Evolutionary conservation across 495 filamentous ascomycete genomes (phyloP).

Genomic region (Penicillium lagena): DNA sequence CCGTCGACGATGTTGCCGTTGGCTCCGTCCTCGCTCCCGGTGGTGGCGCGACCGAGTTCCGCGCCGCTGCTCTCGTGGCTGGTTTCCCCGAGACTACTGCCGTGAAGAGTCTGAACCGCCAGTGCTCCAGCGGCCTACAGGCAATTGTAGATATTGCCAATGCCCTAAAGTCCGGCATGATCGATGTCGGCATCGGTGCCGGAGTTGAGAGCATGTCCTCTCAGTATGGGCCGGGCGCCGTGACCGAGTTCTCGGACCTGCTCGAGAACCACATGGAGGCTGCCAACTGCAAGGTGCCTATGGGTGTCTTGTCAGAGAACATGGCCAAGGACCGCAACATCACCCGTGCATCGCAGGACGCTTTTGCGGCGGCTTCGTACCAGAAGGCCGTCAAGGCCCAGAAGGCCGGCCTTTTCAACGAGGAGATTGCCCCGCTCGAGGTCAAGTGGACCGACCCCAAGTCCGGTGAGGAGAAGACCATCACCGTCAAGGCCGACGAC

Average conservation of each 20-base stretch:
- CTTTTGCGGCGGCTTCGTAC: conserved; percentile 84
- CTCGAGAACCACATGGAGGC: conserved; percentile 78
- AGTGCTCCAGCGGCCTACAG: conserved; percentile 85
- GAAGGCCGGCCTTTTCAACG: conserved; percentile 81
- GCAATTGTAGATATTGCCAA: conserved; percentile 91
- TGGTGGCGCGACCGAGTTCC: conserved; percentile 93
- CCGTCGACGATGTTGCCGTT: conserved; percentile 89
- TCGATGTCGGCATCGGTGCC: conserved; percentile 89
- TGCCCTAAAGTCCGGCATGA: conserved; percentile 81
- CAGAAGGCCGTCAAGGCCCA: conserved; percentile 85
- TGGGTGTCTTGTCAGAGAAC: conserved; percentile 89
- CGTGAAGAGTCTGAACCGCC: conserved; percentile 81
- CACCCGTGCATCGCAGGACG: conserved; percentile 68
- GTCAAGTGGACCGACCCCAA: conserved; percentile 87
- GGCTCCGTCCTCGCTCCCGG: conserved; percentile 88
- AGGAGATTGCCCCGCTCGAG: conserved; percentile 82
- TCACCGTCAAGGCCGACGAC: conserved; percentile 82
- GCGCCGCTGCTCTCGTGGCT: conserved; percentile 84
- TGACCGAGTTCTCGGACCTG: conserved; percentile 90
- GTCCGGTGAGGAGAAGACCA: conserved; percentile 75
- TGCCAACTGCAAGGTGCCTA: conserved; percentile 95
- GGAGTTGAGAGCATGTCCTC: conserved; percentile 97
- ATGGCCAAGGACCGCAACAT: conserved; percentile 86
- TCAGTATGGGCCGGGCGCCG: conserved; percentile 86
- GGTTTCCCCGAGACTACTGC: conserved; percentile 82